Base-by-base conservation (phyloP, 2,329 filamentous ascomycete species). In the Hirsutella rhossiliensis region DNA sequence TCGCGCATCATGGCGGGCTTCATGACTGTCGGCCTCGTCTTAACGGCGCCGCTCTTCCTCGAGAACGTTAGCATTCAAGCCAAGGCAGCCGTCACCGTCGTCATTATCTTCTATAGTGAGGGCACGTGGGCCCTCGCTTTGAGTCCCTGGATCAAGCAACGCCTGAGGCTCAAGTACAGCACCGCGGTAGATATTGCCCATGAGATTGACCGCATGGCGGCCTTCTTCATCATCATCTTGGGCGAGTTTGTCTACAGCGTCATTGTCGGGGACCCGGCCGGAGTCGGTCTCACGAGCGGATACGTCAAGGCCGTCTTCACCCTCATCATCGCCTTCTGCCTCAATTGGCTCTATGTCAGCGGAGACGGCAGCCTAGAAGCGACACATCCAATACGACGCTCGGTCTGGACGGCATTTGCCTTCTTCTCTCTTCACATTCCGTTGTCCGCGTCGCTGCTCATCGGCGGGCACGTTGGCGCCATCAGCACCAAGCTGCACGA, bases 141-240 rank as follows among this genome's bases (percentile, higher is more conserved):
- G 40, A 66, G 62, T 9, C 67, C 68, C 0, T 61, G 60, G 50
- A 64, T 68, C 19, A 71, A 71, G 56, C 55, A 51, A 23, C 53
- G 63, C 30, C 55, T 71, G 19, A 60, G 61, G 30, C 57, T 68
- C 15, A 63, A 60, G 9, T 72, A 68, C 47, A 66, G 66, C 44
- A 71, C 69, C 0, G 69, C 69, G 0, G 67, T 71, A 4, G 68
- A 72, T 45, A 68, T 73, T 42, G 60, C 64, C 11, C 69, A 72
- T 47, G 69, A 72, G 49, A 60, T 71, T 30, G 69, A 73, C 48
- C 64, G 69, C 11, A 68, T 71, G 55, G 67, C 67, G 0, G 69
- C 68, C 13, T 72, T 73, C 48, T 71, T 68, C 53, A 72, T 73
- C 48, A 71, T 72, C 44, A 68, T 69, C n/a, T 62, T 73, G 0